Base-by-base conservation (phyloP, 2,329 filamentous ascomycete species). In the Exophiala dermatitidis region DNA sequence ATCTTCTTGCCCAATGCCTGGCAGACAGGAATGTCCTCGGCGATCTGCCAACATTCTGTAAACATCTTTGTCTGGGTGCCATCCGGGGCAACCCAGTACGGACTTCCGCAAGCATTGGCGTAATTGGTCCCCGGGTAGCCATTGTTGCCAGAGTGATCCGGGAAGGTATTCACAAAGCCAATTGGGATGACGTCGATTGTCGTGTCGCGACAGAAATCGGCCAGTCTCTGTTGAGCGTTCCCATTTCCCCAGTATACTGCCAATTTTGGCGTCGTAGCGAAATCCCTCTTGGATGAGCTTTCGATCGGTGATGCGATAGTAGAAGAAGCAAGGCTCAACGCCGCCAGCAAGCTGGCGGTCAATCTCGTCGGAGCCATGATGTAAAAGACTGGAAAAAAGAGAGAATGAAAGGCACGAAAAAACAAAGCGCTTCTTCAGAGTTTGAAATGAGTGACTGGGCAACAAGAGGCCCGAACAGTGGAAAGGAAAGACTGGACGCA, bases 1-100 rank as follows among this genome's bases (percentile, higher is more conserved):
- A 90, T 83, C 1, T 84, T 87, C 70, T 89, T 90, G 58, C 78
- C 78, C 56, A 81, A 69, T 9, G 68, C 61, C 66, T 90, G 85
- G 69, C 86, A 90, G 6, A 74, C 68, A 12, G 65, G 66, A 59
- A 80, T 79, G 58, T 74, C 72, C 33, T 70, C 67, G 28, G 60
- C 65, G 38, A 80, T 71, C 46, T 71, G 64, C 40, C 68, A 66
- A 55, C 77, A 79, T 47, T 64, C 64, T 0, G 60, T 67, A 28
- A 74, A 68, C 32, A 80, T 68, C 2, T 68, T 48, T 4, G 74
- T 75, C 10, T 60, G 58, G 1, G 42, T 50, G 9, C 54, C 54
- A 48, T 58, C 53, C 34, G 54, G 54, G 6, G 68, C 66, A 50
- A 70, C 64, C 28, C 63, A 62, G 61, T 72, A 77, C 5, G 65